Percentiles rank a stretch among this genome's conserved stretches.
Conservation (phyloP, 139 green algal genomes). For the Chlorella sorokiniana region DNA sequence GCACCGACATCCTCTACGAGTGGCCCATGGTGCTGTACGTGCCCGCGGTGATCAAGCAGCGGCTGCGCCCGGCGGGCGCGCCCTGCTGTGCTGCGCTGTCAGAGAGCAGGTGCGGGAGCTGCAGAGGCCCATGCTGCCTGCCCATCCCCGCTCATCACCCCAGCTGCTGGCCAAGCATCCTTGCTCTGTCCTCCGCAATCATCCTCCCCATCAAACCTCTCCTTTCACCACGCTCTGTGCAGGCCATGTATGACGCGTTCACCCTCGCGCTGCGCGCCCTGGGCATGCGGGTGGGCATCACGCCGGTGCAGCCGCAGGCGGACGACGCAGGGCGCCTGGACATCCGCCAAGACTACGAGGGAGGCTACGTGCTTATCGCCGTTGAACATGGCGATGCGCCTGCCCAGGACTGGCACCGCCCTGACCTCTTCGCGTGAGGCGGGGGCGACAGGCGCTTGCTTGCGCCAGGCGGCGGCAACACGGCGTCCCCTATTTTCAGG, state of each 20-base stretch:
- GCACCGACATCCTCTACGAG: conserved; percentile 84
- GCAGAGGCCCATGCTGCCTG: not conserved
- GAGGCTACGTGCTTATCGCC: conserved; percentile 66
- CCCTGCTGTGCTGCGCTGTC: conserved; percentile 69
- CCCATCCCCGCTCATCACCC: not conserved
- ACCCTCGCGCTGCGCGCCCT: conserved; percentile 3
- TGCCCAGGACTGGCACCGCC: conserved; percentile 17
- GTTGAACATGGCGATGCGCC: conserved; percentile 41
- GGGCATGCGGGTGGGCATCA: conserved; percentile 17
- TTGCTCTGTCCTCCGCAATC: too few relatives aligned
- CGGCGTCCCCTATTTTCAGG: too few relatives aligned
- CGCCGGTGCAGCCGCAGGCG: conserved; percentile 20
- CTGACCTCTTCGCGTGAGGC: conserved; percentile 25
- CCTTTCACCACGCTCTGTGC: not conserved
- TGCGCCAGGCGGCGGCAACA: too few relatives aligned
- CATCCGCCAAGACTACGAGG: conserved; percentile 64
- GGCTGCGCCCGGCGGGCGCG: conserved; percentile 53
- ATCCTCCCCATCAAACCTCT: not conserved
- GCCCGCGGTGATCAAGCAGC: conserved; percentile 65
- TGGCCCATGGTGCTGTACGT: conserved; percentile 41
- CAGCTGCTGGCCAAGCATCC: not conserved
- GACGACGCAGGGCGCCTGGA: conserved; percentile 54
- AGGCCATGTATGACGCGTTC: conserved; percentile 66
- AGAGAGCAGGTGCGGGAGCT: conserved; percentile 37
- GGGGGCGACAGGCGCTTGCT: too few relatives aligned